Base-by-base conservation (phyloP, 192 early-diverging fungal genomes). In the Coemansia sp. region DNA sequence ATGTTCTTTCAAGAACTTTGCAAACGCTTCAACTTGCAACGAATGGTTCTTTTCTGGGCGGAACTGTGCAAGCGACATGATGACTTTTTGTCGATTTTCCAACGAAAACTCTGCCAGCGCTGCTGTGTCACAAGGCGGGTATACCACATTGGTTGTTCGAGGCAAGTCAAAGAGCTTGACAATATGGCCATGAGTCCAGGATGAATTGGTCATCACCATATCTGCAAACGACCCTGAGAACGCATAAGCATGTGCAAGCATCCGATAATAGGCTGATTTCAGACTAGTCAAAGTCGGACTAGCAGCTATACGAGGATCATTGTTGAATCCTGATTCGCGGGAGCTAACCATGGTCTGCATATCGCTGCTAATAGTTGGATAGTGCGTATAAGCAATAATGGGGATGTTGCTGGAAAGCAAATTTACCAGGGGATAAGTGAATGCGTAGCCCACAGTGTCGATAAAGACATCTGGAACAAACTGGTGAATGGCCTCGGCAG, bases 401-500 rank as follows among this genome's bases (percentile, higher is more conserved):
- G 80, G 80, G 1, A 87, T 83, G 39, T 80, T 63, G 0, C 80
- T 63, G 26, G 80, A 81, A 23, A 94, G 40, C 20, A 81, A 44
- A 39, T 77, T 80, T 0, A 88, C 86, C 2, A 94, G 45, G 7
- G 94, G 94, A 66, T 92, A 96, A 2, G 88, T 90, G 54, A 98
- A 97, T 6, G 93, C 95, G 67, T 91, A 96, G 31, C 97, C 97
- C 68, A 97, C 86, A 0, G 96, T 94, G 59, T 99, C 96, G 82
- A 78, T 33, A 73, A 88, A 94, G 2, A 99, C 58, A 62, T 94
- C 90, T 2, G 96, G 94, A 1, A 79, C 65, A 9, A 86, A 69
- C 16, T 59, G 55, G 13, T 59, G 57, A 10, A 98, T 38, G 0
- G 91, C 94, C 60, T 98, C 91, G 55, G 64, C 83, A 0, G 81